Evolutionary conservation across 139 green algal species (phyloP).

Genomic region (Micractinium conductrix): DNA sequence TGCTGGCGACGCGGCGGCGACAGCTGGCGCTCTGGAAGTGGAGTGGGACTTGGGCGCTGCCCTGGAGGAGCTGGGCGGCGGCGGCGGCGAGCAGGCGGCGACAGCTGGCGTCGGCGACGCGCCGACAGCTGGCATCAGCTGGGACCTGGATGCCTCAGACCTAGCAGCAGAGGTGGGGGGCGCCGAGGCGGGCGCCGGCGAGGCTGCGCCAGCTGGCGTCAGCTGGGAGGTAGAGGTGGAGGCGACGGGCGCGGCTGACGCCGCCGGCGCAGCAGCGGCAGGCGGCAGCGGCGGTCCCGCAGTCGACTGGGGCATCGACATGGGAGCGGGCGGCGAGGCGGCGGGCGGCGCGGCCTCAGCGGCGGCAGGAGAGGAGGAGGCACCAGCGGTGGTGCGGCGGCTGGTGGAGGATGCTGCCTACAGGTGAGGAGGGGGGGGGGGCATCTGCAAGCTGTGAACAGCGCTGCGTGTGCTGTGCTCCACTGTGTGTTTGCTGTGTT

Average conservation of each 20-base stretch:
- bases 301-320: constrained; percentile 74
- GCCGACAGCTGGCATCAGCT: constrained; percentile 27
- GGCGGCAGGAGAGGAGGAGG: not conserved
- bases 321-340: constrained; percentile 47
- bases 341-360: not conserved
- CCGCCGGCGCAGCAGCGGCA: not conserved
- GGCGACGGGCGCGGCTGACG: constrained; percentile 2
- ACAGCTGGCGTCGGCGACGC: not conserved
- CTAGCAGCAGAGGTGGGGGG: not conserved
- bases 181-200: not conserved
- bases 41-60: constrained; percentile 24
- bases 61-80: not conserved
- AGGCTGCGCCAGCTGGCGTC: constrained; percentile 34
- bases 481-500: too few relatives aligned
- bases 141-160: constrained; percentile 30
- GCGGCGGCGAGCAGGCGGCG: too few relatives aligned
- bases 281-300: not conserved
- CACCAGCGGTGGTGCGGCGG: constrained; percentile 15
- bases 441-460: too few relatives aligned
- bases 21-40: not conserved
- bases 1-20: not conserved
- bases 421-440: too few relatives aligned
- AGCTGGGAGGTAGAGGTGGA: constrained; percentile 55
- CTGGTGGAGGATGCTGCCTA: constrained; percentile 38
- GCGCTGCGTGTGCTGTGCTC: too few relatives aligned